Conservation (phyloP, 306 rosid species). For the Alnus rubra region DNA sequence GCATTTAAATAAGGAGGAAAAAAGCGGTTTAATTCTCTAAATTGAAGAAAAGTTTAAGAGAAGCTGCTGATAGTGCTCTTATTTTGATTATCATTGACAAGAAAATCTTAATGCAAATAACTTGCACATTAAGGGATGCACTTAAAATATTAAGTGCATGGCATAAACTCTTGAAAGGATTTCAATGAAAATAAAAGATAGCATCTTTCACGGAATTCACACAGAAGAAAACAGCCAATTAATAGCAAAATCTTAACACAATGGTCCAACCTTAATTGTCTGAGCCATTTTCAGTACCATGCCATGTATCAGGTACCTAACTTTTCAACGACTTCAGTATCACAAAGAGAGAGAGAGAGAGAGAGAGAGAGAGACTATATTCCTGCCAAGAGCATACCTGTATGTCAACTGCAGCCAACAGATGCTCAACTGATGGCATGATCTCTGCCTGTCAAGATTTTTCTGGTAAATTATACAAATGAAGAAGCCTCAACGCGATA, state of each 20-base stretch:
- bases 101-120: constrained; percentile 1
- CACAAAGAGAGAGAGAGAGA: neutral
- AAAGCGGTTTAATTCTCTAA: too few species aligned
- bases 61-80: neutral
- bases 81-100: neutral
- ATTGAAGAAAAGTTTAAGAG: too few species aligned
- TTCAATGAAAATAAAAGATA: neutral
- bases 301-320: neutral
- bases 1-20: too few species aligned
- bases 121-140: neutral
- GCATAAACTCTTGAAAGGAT: neutral
- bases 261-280: neutral
- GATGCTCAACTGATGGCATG: constrained; percentile 80
- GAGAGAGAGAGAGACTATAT: constrained; percentile 18
- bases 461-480: constrained; percentile 22
- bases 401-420: constrained; percentile 73
- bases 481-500: constrained; percentile 18
- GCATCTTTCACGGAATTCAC: neutral
- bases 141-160: neutral
- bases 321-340: neutral
- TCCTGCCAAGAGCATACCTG: constrained; percentile 52
- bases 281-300: neutral
- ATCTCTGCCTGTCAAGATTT: constrained; percentile 72
- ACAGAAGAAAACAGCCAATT: neutral
- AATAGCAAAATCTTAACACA: neutral